Evolutionary conservation across 495 filamentous ascomycete genomes (phyloP), one percentile per base, ranked within the genome.

Genomic region (Penicillium parvum): DNA sequence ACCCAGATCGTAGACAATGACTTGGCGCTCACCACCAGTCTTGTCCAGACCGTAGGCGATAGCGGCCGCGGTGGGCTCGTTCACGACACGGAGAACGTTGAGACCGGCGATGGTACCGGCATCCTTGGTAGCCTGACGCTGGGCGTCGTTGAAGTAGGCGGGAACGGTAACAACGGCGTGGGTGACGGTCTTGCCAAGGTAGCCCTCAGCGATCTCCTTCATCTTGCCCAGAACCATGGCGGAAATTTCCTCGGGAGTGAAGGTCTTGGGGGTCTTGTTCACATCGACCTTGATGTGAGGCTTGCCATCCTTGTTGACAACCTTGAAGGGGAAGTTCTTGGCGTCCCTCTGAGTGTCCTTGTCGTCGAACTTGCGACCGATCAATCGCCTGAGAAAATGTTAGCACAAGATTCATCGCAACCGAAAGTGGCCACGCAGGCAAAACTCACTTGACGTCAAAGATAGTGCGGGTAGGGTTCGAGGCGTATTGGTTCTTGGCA

Each of bases 401-500:
- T 47, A 55, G 52, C 9, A 20, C 2, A 9, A 5, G 15, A 28
- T 29, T 16, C 3, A 9, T 40, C 17, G 14, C 22, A 20, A 18
- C 9, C 17, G 37, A 37, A 30, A 45, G 19, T 19, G 18, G 26
- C 36, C 43, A 33, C 22, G 39, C 14, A 43, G 15, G 46, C 29
- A 27, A 30, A 38, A 78, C 84, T 82, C 70, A 88, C 87, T 95
- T 95, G 64, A 96, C 80, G 58, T 97, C 92, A 61, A 84, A 97
- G 61, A 99, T 77, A 29, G 94, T 97, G 48, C 84, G 77, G 49
- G 66, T 66, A 30, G 94, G 94, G 77, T 99, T 97, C 45, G 87
- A 77, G 41, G 94, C 86, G 61, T 89, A 95, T 78, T 97, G 94
- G 75, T 99, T 96, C 86, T 99, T 99, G 43, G 94, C 94, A 51